A percentile compares a stretch with the other conserved stretches of the same genome.
Evolutionary conservation across 2,329 filamentous ascomycete species (phyloP).

Genomic region (Aureobasidium zeae): DNA sequence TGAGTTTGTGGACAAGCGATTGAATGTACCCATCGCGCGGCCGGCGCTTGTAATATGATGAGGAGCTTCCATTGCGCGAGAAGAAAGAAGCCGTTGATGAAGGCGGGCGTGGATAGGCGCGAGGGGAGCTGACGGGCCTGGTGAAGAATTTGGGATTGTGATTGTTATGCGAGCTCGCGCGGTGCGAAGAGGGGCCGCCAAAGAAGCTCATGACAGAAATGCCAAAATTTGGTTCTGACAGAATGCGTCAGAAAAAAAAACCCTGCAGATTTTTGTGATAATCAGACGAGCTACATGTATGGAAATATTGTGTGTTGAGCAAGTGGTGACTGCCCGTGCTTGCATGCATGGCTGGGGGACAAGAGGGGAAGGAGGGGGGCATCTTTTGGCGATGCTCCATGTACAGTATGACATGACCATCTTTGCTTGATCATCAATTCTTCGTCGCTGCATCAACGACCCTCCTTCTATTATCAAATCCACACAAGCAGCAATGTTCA

Average conservation of each 20-base stretch:
- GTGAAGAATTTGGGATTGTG: background rate
- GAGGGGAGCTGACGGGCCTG: too few relatives aligned
- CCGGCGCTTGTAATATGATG: slow-evolving; percentile 66
- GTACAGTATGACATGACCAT: slow-evolving; percentile 6
- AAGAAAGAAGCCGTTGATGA: slow-evolving; percentile 11
- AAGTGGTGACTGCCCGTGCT: too few relatives aligned
- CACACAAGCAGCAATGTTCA: slow-evolving; percentile 62
- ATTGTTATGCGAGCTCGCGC: background rate
- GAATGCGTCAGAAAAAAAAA: too few relatives aligned
- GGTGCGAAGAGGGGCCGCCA: slow-evolving; percentile 9
- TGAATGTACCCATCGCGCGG: slow-evolving; percentile 71
- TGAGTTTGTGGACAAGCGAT: slow-evolving; percentile 64
- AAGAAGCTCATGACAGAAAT: slow-evolving; percentile 12
- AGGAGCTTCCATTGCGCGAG: slow-evolving; percentile 32
- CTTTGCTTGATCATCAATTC: too few relatives aligned
- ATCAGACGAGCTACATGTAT: too few relatives aligned
- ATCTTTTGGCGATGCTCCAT: slow-evolving; percentile 8
- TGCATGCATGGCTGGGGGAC: too few relatives aligned
- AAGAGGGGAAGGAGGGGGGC: too few relatives aligned
- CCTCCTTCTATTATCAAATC: background rate
- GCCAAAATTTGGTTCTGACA: too few relatives aligned
- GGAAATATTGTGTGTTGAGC: background rate
- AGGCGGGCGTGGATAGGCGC: slow-evolving; percentile 13
- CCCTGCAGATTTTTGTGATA: background rate
- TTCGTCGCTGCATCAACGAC: too few relatives aligned